These are phyloP conservation scores for Sphaerulina vaccinii DNA, from an alignment of 2,329 filamentous ascomycete species.

Conservation along the genomic window DNA sequence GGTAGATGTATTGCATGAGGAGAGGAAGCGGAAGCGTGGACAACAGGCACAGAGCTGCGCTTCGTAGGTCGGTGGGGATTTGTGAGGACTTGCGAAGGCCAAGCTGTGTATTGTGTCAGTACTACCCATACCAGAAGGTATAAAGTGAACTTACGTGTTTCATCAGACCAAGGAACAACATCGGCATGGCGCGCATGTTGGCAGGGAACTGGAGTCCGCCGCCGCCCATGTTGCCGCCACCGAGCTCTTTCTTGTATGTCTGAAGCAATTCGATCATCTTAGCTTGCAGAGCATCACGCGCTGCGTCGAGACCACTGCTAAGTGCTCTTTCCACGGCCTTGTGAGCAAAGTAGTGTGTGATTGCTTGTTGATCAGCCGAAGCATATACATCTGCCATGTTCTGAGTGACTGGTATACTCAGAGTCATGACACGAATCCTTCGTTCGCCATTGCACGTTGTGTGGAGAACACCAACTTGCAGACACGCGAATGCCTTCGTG, in stretches of 20 bases:
- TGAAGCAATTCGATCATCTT: constrained; percentile 91
- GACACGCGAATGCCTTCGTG: constrained; percentile 84
- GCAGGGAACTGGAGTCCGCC: constrained; percentile 90
- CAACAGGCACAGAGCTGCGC: constrained; percentile 87
- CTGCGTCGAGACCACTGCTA: constrained; percentile 82
- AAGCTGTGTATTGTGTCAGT: constrained; percentile 46
- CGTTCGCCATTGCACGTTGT: constrained; percentile 97
- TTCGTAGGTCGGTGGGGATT: constrained; percentile 90
- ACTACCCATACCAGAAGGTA: not conserved
- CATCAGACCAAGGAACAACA: constrained; percentile 89
- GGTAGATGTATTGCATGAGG: constrained; percentile 82
- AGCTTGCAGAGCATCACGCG: constrained; percentile 82
- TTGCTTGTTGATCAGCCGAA: constrained; percentile 89
- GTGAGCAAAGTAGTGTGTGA: constrained; percentile 92
- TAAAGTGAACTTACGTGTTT: constrained; percentile 70
- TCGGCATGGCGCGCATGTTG: constrained; percentile 82
- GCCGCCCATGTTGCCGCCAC: constrained; percentile 89
- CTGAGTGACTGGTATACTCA: constrained; percentile 89
- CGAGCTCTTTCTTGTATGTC: constrained; percentile 95
- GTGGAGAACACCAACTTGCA: constrained; percentile 92
- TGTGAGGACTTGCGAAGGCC: constrained; percentile 89
- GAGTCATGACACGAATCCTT: constrained; percentile 88
- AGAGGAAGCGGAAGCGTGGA: constrained; percentile 89
- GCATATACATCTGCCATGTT: constrained; percentile 89
- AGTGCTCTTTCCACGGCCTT: constrained; percentile 92